Conservation (phyloP, 2,329 filamentous ascomycete species). For the Endocalyx cinctus region DNA sequence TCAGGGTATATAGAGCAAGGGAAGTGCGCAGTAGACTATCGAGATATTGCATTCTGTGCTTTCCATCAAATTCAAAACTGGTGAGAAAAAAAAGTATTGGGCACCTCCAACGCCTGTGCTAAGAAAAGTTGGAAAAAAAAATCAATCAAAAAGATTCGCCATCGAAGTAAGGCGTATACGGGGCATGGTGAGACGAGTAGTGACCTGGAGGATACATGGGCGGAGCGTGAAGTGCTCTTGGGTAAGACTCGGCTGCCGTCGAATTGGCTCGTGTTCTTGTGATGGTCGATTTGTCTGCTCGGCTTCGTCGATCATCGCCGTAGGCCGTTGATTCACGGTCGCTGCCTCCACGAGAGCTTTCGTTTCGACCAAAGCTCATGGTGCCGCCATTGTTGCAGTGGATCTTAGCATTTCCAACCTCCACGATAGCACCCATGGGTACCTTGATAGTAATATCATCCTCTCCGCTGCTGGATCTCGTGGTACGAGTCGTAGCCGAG, state of each 20-base stretch:
- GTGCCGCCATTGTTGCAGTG: slow-evolving; percentile 55
- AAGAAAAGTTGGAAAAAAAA: no score
- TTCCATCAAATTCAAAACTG: no score
- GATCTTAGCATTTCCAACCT: slow-evolving; percentile 54
- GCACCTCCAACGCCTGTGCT: no score
- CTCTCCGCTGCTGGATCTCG: slow-evolving; percentile 46
- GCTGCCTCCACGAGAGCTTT: slow-evolving; percentile 37
- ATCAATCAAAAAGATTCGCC: no score
- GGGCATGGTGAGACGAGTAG: slow-evolving; percentile 10
- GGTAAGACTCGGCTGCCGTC: slow-evolving; percentile 42
- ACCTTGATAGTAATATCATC: slow-evolving; percentile 61
- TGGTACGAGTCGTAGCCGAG: slow-evolving; percentile 58
- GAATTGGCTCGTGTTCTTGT: slow-evolving; percentile 44
- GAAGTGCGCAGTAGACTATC: no score
- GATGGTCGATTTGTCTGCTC: slow-evolving; percentile 32
- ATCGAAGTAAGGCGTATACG: not conserved
- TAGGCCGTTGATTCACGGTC: slow-evolving; percentile 48
- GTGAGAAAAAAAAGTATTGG: no score
- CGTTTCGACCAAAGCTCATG: slow-evolving; percentile 46
- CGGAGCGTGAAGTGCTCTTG: slow-evolving; percentile 7
- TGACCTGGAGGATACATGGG: slow-evolving; percentile 11
- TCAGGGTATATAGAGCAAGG: no score
- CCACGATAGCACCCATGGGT: slow-evolving; percentile 50
- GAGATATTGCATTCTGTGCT: no score
- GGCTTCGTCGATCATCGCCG: slow-evolving; percentile 41